Evolutionary conservation across 768 basidiomycete genomes (phyloP).

Genomic region (Cyclocybe aegerita): DNA sequence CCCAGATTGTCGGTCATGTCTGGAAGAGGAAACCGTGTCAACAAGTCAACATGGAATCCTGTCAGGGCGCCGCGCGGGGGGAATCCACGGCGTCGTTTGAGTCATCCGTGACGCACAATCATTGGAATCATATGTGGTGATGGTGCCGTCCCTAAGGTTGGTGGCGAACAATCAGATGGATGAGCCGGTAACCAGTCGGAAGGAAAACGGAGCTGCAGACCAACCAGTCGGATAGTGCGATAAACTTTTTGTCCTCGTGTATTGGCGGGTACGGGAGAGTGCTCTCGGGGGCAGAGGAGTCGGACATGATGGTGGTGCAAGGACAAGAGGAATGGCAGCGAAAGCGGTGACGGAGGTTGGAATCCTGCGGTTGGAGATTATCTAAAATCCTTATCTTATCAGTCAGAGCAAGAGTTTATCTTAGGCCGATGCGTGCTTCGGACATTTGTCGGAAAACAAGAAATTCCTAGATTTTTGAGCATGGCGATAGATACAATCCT

Average conservation of each 20-base stretch:
- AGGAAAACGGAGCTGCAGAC: constrained; percentile 25
- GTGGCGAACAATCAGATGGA: constrained; percentile 4
- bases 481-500: not conserved
- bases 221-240: constrained; percentile 90
- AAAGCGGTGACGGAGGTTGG: not conserved
- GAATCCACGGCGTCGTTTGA: too few species aligned
- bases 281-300: constrained; percentile 46
- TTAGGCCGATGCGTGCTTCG: too few species aligned
- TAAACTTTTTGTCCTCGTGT: constrained; percentile 77
- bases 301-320: constrained; percentile 24
- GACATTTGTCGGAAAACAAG: too few species aligned
- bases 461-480: not conserved
- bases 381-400: constrained; percentile 11
- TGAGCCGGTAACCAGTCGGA: not conserved
- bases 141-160: constrained; percentile 81
- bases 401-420: constrained; percentile 1
- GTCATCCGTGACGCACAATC: constrained; percentile 58
- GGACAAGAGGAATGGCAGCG: not conserved
- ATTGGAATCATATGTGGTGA: constrained; percentile 91
- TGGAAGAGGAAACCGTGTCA: constrained; percentile 23
- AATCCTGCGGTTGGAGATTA: not conserved
- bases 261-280: constrained; percentile 81
- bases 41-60: not conserved
- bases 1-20: constrained; percentile 91
- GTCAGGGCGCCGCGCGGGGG: too few species aligned